Conservation (phyloP, 2,329 filamentous ascomycete genomes). For the Chaetomiaceae sp. region DNA sequence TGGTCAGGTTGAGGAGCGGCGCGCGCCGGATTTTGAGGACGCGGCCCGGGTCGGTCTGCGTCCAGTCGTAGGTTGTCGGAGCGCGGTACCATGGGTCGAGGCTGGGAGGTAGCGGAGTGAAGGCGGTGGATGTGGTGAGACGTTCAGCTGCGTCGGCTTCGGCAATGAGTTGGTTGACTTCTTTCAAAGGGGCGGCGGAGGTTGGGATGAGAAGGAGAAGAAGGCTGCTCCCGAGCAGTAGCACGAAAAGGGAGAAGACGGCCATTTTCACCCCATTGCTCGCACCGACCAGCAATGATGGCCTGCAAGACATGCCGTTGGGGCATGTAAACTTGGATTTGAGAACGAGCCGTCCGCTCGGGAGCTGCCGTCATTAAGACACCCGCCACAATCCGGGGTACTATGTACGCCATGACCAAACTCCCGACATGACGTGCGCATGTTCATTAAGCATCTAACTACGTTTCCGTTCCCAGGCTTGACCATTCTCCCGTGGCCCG, state of each 20-base stretch:
- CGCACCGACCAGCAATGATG: too few relatives aligned
- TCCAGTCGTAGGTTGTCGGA: slow-evolving; percentile 9
- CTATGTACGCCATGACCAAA: background rate
- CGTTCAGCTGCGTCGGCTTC: slow-evolving; percentile 2
- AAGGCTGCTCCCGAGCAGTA: background rate
- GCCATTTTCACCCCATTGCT: background rate
- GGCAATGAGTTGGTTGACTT: slow-evolving; percentile 3
- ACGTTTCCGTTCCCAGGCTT: background rate
- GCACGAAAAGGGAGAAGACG: background rate
- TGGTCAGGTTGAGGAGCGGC: slow-evolving; percentile 25
- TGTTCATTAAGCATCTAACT: background rate
- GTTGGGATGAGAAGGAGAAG: background rate
- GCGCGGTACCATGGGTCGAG: slow-evolving; percentile 22
- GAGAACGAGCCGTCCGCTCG: too few relatives aligned
- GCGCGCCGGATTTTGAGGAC: slow-evolving; percentile 30
- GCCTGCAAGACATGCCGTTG: too few relatives aligned
- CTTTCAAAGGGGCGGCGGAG: background rate
- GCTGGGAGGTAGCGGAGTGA: slow-evolving; percentile 14
- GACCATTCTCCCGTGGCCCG: background rate
- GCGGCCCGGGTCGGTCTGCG: slow-evolving; percentile 25
- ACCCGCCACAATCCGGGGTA: background rate
- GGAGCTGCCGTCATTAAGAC: background rate
- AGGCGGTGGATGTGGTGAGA: background rate
- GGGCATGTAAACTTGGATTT: too few relatives aligned
- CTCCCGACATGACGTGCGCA: background rate